phyloP scores from a whole-genome alignment of 306 rosid genomes.

The Rosa lucieae region DNA sequence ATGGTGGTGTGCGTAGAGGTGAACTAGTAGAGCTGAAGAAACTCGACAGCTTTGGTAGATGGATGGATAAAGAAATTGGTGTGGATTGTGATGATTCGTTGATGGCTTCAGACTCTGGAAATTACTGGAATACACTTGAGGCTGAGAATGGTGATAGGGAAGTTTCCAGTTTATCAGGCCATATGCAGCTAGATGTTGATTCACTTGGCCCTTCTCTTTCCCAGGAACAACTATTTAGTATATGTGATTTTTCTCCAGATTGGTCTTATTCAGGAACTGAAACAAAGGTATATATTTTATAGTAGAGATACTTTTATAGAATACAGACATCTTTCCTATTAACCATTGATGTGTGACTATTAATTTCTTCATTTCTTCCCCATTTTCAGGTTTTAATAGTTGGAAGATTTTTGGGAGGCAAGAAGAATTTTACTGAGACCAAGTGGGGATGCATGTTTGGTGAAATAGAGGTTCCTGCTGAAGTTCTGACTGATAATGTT shows the following conservation, averaged over 20 bases:
- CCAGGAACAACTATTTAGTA: slow-evolving; percentile 66
- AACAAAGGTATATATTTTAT: slow-evolving; percentile 47
- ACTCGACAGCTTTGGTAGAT: slow-evolving; percentile 72
- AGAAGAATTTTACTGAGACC: slow-evolving; percentile 42
- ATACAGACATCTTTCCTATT: slow-evolving; percentile 8
- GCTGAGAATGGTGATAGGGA: slow-evolving; percentile 58
- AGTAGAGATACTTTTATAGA: not conserved
- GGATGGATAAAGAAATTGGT: slow-evolving; percentile 83
- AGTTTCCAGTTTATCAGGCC: slow-evolving; percentile 58
- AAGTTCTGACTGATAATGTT: slow-evolving; percentile 54
- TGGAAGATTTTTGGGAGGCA: slow-evolving; percentile 61
- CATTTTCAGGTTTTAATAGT: slow-evolving; percentile 60
- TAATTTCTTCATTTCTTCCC: slow-evolving; percentile 16
- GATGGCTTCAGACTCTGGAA: slow-evolving; percentile 69
- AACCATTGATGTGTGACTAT: slow-evolving; percentile 17
- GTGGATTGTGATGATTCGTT: slow-evolving; percentile 63
- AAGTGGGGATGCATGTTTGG: slow-evolving; percentile 94
- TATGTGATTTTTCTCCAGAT: slow-evolving; percentile 66
- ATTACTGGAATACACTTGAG: slow-evolving; percentile 62
- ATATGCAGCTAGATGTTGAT: slow-evolving; percentile 61
- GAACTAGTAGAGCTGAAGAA: slow-evolving; percentile 50
- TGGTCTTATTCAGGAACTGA: slow-evolving; percentile 68
- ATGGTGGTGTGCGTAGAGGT: slow-evolving; percentile 18
- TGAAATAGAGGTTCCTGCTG: slow-evolving; percentile 78
- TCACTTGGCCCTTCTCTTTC: slow-evolving; percentile 69